Conservation (phyloP, 192 early-diverging fungal genomes). For the Chytriomyces sp. region DNA sequence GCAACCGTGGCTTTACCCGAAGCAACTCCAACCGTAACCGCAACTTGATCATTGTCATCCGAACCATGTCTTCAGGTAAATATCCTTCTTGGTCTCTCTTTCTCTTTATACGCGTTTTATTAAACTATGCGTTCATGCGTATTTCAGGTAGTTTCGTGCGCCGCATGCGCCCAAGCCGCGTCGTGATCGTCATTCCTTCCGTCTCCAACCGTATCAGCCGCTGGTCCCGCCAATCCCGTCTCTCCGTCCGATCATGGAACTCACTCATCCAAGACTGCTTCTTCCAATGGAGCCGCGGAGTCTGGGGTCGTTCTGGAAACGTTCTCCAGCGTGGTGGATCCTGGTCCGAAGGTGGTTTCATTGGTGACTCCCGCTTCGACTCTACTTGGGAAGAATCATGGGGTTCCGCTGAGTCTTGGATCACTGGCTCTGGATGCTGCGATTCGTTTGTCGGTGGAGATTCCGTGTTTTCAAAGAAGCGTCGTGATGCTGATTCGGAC, state of each 20-base stretch:
- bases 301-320: not conserved
- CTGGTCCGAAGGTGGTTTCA: not conserved
- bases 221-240: not conserved
- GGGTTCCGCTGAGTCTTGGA: not conserved
- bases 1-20: not conserved
- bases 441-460: not conserved
- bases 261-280: not conserved
- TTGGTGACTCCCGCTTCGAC: not conserved
- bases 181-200: not conserved
- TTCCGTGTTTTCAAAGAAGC: too few species aligned
- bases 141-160: not conserved
- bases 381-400: not conserved
- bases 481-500: not conserved
- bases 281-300: not conserved
- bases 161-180: not conserved
- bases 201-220: not conserved
- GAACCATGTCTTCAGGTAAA: not conserved
- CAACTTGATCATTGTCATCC: not conserved
- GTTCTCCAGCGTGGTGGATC: not conserved
- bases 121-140: not conserved
- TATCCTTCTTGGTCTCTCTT: not conserved
- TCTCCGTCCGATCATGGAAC: not conserved
- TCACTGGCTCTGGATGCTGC: not conserved
- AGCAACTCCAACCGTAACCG: not conserved
- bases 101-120: not conserved